Conservation (phyloP, 2,329 filamentous ascomycete species). For the Didymellaceae sp. region DNA sequence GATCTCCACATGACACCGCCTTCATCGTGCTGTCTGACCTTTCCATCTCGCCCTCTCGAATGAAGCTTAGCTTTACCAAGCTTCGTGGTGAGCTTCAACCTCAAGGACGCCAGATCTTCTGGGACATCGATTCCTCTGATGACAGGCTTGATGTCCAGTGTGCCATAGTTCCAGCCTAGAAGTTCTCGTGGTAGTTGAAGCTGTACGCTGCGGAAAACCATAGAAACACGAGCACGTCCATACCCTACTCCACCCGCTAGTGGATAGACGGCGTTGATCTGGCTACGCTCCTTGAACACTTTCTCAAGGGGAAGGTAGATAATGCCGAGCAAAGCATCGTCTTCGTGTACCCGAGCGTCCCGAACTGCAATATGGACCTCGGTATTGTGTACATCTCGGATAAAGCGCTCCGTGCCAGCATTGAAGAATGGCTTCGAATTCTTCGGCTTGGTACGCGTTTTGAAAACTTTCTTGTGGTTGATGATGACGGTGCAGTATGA, state of each 20-base stretch:
- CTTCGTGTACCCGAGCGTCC: conserved; percentile 72
- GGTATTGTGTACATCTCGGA: conserved; percentile 70
- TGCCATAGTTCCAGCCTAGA: conserved; percentile 75
- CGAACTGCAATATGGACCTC: conserved; percentile 73
- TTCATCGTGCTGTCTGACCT: conserved; percentile 36
- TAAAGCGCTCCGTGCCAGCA: conserved; percentile 74
- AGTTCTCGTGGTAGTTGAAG: conserved; percentile 65
- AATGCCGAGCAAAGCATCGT: conserved; percentile 72
- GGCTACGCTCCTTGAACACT: conserved; percentile 67
- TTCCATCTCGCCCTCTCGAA: conserved; percentile 41
- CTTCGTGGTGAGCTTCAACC: conserved; percentile 66
- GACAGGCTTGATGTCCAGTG: conserved; percentile 66
- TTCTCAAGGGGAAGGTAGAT: conserved; percentile 70
- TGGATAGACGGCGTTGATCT: conserved; percentile 70
- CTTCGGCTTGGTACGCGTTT: conserved; percentile 77
- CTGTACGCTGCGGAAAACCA: conserved; percentile 75
- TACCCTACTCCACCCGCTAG: conserved; percentile 75
- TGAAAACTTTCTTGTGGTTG: conserved; percentile 73
- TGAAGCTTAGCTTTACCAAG: conserved; percentile 67
- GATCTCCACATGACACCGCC: conserved; percentile 60
- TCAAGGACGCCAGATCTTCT: conserved; percentile 55
- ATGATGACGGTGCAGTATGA: conserved; percentile 76
- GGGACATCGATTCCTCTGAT: conserved; percentile 60
- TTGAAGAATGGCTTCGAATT: conserved; percentile 82
- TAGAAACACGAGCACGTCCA: conserved; percentile 70